Evolutionary conservation across 164 flowering plant genomes (phyloP), one percentile per base, ranked within the genome.

Genomic region (Santalum album): DNA sequence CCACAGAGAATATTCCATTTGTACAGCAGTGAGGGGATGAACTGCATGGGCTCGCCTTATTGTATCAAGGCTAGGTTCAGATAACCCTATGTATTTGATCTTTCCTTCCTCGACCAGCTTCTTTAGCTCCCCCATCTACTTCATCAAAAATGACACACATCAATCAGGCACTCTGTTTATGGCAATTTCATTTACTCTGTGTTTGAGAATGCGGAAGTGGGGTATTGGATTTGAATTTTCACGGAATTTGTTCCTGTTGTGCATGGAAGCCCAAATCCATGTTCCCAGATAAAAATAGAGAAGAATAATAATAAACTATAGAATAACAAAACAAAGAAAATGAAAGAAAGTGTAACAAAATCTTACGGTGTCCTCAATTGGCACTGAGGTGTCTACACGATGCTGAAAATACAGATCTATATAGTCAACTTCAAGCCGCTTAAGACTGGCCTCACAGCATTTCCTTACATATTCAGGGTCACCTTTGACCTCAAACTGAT

Each of bases 351-450:
- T 26, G 21, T 5, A 12, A 38, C 22, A 7, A 23, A 42, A 1
- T 7, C 78, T 60, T 64, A 86, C 87, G 1, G 90, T 78, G 16
- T 72, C 86, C 60, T 83, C 89, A 27, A 82, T 82, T 19, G 87
- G 82, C 45, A 81, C 72, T 2, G 74, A 63, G 6, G 29, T 56
- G 58, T 86, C 95, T 10, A 83, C 67, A 6, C 86, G 68, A 25
- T 86, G 87, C 67, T 71, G 82, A 64, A 72, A 83, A 45, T 81
- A 86, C 7, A 86, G 71, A 73, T 86, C 87, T 42, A 83, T 76
- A 27, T 81, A 86, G 54, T 78, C 81, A 19, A 86, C 78, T 58
- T 53, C 76, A 38, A 86, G 84, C 5, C 75, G 69, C 65, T 75
- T 76, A 40, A 86, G 72, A 55, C 87, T 83, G 32, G 76, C 81